A percentile compares a stretch with the other conserved stretches of the same genome.
Evolutionary conservation across 768 basidiomycete genomes (phyloP).

Genomic region (Exsudoporus frostii): DNA sequence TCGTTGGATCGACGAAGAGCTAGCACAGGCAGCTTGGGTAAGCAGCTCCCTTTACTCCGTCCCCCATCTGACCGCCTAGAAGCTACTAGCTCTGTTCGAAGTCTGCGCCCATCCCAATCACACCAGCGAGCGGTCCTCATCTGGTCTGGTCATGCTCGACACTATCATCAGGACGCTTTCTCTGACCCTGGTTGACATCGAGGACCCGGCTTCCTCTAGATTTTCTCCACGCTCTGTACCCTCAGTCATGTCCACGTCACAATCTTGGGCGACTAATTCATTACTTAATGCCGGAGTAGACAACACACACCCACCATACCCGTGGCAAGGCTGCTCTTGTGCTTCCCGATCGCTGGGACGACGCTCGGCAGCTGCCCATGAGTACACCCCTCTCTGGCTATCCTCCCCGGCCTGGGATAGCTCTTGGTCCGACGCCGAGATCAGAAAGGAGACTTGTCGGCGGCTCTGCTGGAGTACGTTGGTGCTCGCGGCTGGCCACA

Average conservation of each 20-base stretch:
- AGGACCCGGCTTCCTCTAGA: slow-evolving; percentile 48
- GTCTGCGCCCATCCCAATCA: slow-evolving; percentile 66
- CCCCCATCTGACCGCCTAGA: slow-evolving; percentile 7
- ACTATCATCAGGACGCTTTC: slow-evolving; percentile 61
- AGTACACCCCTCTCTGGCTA: slow-evolving; percentile 61
- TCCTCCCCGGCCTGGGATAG: slow-evolving; percentile 62
- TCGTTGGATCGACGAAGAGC: slow-evolving; percentile 68
- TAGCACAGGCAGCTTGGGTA: slow-evolving; percentile 78
- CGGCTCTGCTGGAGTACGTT: slow-evolving; percentile 73
- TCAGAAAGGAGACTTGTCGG: slow-evolving; percentile 68
- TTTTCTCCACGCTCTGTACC: slow-evolving; percentile 54
- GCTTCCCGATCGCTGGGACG: slow-evolving; percentile 47
- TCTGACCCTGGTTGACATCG: slow-evolving; percentile 56
- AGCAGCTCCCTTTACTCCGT: slow-evolving; percentile 16
- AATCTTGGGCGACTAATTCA: slow-evolving; percentile 6
- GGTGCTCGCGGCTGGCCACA: slow-evolving; percentile 61
- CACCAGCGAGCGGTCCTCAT: slow-evolving; percentile 49
- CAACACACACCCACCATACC: slow-evolving; percentile 6
- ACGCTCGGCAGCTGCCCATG: slow-evolving; percentile 47
- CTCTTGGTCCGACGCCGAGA: slow-evolving; percentile 57
- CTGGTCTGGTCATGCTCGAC: slow-evolving; percentile 61
- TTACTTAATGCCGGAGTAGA: not conserved
- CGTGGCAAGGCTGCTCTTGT: slow-evolving; percentile 44
- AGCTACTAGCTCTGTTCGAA: slow-evolving; percentile 74
- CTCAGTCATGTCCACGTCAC: slow-evolving; percentile 29